phyloP scores from a whole-genome alignment of 495 filamentous ascomycete genomes.

The Tuber melanosporum region DNA sequence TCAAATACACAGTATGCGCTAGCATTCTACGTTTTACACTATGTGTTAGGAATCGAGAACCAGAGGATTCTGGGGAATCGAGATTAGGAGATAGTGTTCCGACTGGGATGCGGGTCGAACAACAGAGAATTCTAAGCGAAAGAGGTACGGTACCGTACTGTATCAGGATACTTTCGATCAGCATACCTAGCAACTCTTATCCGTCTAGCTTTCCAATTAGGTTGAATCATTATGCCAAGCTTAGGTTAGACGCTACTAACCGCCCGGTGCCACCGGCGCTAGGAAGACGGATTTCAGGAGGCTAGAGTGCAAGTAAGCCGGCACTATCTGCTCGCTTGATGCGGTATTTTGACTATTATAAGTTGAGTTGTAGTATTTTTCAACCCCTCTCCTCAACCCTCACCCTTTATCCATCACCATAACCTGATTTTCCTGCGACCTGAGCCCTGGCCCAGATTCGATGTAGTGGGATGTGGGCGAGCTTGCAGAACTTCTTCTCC shows the following conservation, averaged over 20 bases:
- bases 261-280: not conserved
- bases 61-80: not conserved
- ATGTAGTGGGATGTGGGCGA: not conserved
- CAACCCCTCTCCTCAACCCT: not conserved
- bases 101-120: not conserved
- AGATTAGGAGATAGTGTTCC: no score
- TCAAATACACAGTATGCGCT: not conserved
- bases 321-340: not conserved
- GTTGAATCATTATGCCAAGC: not conserved
- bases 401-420: not conserved
- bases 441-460: not conserved
- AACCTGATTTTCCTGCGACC: not conserved
- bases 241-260: not conserved
- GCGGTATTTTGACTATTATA: not conserved
- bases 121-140: not conserved
- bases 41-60: not conserved
- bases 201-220: not conserved
- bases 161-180: not conserved
- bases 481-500: not conserved
- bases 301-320: not conserved
- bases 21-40: not conserved
- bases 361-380: not conserved
- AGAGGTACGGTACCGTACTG: not conserved
- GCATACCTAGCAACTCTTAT: not conserved
- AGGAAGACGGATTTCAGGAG: not conserved